Percentiles rank a stretch among this genome's conserved stretches.
phyloP scores from a whole-genome alignment of 768 basidiomycete species.

The Crucibulum laeve region DNA sequence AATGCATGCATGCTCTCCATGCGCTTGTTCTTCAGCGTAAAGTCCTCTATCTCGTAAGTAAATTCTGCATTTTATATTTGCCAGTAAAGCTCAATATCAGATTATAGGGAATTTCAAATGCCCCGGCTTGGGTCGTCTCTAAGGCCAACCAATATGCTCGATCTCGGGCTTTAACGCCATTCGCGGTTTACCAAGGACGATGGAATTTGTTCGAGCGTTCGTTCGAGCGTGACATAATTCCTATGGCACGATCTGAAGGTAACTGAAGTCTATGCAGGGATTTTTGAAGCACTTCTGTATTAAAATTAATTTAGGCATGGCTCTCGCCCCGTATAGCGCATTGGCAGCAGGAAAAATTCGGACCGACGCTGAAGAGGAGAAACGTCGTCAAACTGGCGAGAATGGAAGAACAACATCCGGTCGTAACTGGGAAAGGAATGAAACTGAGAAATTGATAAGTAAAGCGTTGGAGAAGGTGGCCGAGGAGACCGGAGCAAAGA shows the following conservation, averaged over 20 bases:
- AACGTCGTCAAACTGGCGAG: too few species aligned
- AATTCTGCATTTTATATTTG: background rate
- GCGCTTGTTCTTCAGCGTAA: constrained; percentile 47
- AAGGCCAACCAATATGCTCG: constrained; percentile 10
- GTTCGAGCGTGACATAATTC: constrained; percentile 11
- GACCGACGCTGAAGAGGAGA: too few species aligned
- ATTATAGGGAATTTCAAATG: constrained; percentile 5
- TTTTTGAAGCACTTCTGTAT: too few species aligned
- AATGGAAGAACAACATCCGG: too few species aligned
- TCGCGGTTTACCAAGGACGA: constrained; percentile 9
- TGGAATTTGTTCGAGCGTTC: constrained; percentile 8
- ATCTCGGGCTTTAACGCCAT: constrained; percentile 8
- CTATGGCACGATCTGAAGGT: constrained; percentile 30
- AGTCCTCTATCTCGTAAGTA: constrained; percentile 37
- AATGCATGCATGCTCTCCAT: constrained; percentile 53
- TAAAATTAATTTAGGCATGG: too few species aligned
- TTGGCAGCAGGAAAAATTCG: too few species aligned
- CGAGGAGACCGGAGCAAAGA: too few species aligned
- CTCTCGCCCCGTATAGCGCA: too few species aligned
- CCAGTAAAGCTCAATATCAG: background rate
- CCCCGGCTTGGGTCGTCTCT: constrained; percentile 7
- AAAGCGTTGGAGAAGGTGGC: too few species aligned
- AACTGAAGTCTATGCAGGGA: too few species aligned
- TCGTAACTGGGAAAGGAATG: too few species aligned
- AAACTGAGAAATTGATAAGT: too few species aligned